Percentiles rank a stretch among this genome's conserved stretches.
phyloP scores from a whole-genome alignment of 2,329 filamentous ascomycete species.

The Xylaria sp. region DNA sequence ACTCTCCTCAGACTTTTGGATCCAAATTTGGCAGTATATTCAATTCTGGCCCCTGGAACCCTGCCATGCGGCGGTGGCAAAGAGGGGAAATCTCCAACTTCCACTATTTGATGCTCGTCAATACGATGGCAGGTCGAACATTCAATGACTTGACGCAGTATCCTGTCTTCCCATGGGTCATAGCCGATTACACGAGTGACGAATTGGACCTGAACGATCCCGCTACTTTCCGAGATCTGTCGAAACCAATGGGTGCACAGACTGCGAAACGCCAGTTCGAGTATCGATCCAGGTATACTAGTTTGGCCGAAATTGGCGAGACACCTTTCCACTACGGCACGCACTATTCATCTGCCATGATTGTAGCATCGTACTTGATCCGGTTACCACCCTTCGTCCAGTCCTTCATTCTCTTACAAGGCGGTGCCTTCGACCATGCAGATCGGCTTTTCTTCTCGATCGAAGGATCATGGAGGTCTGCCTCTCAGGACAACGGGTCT shows the following conservation, averaged over 20 bases:
- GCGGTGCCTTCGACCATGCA: constrained; percentile 94
- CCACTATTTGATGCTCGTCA: constrained; percentile 97
- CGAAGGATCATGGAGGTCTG: constrained; percentile 86
- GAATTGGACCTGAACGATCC: constrained; percentile 87
- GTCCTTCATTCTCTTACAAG: constrained; percentile 90
- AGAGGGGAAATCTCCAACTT: constrained; percentile 97
- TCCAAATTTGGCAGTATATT: constrained; percentile 93
- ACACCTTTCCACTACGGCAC: constrained; percentile 97
- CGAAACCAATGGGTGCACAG: constrained; percentile 96
- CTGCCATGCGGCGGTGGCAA: constrained; percentile 86
- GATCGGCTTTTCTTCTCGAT: constrained; percentile 95
- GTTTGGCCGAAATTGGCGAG: constrained; percentile 89
- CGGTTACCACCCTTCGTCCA: constrained; percentile 94
- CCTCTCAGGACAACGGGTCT: constrained; percentile 85
- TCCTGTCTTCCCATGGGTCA: constrained; percentile 95
- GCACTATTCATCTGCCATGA: constrained; percentile 99
- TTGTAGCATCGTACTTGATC: constrained; percentile 94
- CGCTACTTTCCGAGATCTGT: constrained; percentile 83
- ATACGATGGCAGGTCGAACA: constrained; percentile 93
- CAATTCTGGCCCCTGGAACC: constrained; percentile 78
- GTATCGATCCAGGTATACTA: constrained; percentile 82
- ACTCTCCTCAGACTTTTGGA: constrained; percentile 67
- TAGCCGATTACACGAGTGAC: constrained; percentile 93
- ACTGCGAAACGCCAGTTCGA: constrained; percentile 73
- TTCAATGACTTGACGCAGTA: constrained; percentile 99